phyloP scores from a whole-genome alignment of 1,284 basidiomycete genomes.

The Sutorius eximius region DNA sequence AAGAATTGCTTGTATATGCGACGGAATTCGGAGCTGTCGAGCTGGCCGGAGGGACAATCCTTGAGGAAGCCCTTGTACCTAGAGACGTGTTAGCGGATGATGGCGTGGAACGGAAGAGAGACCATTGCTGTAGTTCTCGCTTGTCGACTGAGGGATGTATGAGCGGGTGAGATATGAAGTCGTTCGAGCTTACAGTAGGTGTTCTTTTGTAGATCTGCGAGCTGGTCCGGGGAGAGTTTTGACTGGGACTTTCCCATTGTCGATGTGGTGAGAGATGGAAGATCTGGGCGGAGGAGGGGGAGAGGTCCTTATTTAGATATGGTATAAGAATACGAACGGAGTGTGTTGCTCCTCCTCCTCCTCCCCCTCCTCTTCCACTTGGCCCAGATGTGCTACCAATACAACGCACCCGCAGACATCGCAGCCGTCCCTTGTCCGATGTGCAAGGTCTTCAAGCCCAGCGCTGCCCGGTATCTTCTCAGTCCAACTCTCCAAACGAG shows the following conservation, averaged over 20 bases:
- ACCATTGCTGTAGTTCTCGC: conserved; percentile 99
- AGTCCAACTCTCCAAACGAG: conserved; percentile 4
- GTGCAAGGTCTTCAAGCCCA: conserved; percentile 77
- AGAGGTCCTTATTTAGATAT: conserved; percentile 36
- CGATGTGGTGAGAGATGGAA: conserved; percentile 14
- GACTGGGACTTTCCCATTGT: conserved; percentile 96
- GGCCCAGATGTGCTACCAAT: conserved; percentile 65
- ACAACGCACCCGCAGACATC: conserved; percentile 63
- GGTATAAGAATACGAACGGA: conserved; percentile 35
- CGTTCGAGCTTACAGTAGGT: conserved; percentile 82
- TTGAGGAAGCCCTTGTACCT: conserved; percentile 99
- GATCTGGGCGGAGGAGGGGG: conserved; percentile 4
- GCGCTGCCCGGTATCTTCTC: conserved; percentile 47
- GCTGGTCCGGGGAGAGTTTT: conserved; percentile 94
- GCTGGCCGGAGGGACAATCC: conserved; percentile 96
- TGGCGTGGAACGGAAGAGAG: conserved; percentile 6
- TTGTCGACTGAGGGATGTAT: conserved; percentile 79
- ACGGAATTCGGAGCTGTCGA: conserved; percentile 95
- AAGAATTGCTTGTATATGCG: conserved; percentile 99
- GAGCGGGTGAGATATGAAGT: conserved; percentile 13
- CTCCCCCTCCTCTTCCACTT: conserved; percentile 28
- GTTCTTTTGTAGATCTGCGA: conserved; percentile 95
- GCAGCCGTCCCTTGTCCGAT: conserved; percentile 69
- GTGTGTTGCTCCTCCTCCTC: conserved; percentile 29
- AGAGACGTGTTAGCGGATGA: conserved; percentile 15